phyloP scores from a whole-genome alignment of 805 yeast species.

The Saccharomycopsis malanga region DNA sequence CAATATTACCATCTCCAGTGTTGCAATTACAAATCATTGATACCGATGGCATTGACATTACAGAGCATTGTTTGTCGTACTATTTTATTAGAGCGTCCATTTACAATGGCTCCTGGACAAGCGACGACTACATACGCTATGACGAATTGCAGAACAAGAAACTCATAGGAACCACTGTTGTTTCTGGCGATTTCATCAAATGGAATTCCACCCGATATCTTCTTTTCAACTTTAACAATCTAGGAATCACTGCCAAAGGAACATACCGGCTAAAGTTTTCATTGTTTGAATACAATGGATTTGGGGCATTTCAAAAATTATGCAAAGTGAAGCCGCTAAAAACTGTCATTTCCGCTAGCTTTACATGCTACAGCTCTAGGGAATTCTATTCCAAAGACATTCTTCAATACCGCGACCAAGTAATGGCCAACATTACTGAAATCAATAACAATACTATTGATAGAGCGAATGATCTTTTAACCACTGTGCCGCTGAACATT shows the following conservation, averaged over 20 bases:
- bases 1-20: conserved; percentile 18
- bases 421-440: neutral
- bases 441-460: conserved; percentile 3
- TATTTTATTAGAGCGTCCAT: conserved; percentile 11
- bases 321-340: neutral
- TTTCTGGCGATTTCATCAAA: conserved; percentile 13
- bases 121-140: neutral
- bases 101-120: neutral
- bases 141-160: neutral
- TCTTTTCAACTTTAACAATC: conserved; percentile 15
- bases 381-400: conserved; percentile 10
- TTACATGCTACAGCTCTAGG: conserved; percentile 9
- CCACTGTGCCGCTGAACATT: conserved; percentile 8
- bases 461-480: neutral
- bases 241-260: conserved; percentile 12
- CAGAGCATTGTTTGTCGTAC: conserved; percentile 4
- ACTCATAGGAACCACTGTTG: conserved; percentile 14
- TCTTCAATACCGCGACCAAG: neutral
- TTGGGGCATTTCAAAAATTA: neutral
- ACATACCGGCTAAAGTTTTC: conserved; percentile 12
- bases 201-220: neutral
- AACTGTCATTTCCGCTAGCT: conserved; percentile 1
- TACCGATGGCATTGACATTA: conserved; percentile 4
- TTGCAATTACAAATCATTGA: conserved; percentile 15
- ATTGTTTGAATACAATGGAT: conserved; percentile 10